These are phyloP conservation scores for Debaryomyces prosopidis DNA, from an alignment of 805 yeast genomes.

Conservation along the genomic window DNA sequence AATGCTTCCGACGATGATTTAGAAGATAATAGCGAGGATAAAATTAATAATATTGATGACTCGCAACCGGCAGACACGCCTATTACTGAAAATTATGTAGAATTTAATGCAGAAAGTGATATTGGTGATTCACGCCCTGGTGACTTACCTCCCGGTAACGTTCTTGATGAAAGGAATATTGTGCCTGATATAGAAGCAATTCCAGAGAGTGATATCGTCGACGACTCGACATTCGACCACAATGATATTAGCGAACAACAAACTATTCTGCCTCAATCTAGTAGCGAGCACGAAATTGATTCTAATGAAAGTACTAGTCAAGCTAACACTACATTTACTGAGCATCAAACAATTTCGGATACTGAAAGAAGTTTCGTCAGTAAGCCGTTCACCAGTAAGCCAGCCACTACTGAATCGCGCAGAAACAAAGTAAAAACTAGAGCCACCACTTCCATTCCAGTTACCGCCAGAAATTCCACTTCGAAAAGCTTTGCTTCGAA, in stretches of 20 bases:
- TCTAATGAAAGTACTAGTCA: constrained; percentile 22
- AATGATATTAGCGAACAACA: background rate
- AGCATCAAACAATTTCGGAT: background rate
- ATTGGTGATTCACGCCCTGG: background rate
- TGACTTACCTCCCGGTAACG: constrained; percentile 1
- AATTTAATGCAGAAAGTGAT: constrained; percentile 8
- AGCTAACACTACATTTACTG: background rate
- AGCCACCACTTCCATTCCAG: no score
- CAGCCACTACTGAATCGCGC: no score
- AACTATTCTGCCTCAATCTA: no score
- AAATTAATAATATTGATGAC: background rate
- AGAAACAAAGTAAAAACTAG: no score
- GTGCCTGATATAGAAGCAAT: constrained; percentile 13
- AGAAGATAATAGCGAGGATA: background rate
- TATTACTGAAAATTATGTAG: constrained; percentile 3
- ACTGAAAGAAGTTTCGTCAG: background rate
- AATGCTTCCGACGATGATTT: constrained; percentile 9
- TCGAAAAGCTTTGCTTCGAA: no score
- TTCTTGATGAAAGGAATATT: constrained; percentile 1
- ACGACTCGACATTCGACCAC: constrained; percentile 9
- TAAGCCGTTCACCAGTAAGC: background rate
- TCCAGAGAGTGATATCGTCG: constrained; percentile 14
- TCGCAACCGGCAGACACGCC: background rate
- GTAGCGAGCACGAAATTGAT: constrained; percentile 14
- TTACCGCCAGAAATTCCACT: no score